Evolutionary conservation across 176 grass and related monocot species (phyloP), one percentile per base, ranked within the genome.

Genomic region (Avena insularis): DNA sequence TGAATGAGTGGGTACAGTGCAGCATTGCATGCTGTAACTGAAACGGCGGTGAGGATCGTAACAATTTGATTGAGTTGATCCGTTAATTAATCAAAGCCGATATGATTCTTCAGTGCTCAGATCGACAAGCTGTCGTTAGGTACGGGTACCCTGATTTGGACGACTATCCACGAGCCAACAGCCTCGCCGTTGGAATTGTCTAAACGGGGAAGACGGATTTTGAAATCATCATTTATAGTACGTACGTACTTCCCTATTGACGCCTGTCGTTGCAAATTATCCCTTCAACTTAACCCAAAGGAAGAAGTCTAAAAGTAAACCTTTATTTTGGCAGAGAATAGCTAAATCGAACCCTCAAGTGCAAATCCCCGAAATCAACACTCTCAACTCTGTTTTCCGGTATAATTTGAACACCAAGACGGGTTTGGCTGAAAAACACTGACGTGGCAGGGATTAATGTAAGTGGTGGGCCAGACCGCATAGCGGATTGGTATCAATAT

Each of bases 71-170:
- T 20, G 45, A 35, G 71, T 6, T 25, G 4, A 23, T 6, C 43
- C 11, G 20, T 23, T 21, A 4, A 45, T 48, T 10, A 73, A 27
- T 6, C 25, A 3, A 35, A 8, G n/a, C 46, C 8, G 6, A 48
- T 11, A 48, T 10, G 38, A 72, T 73, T 25, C 43, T 51, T 8
- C 20, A 58, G 23, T 36, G 17, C 8, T 60, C 83, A 6, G 70
- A 25, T 48, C 20, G 60, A 86, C 78, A 82, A 5, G 84, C 53
- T 82, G 71, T 31, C 29, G 83, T 90, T 82, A 0, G 60, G 78
- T 82, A 59, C 69, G 38, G 23, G 48, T 8, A 11, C 33, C 71
- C 55, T 46, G 84, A 45, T 86, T 10, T 50, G 14, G 71, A 61
- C 83, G 71, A 16, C 6, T 15, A 19, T 59, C n/a, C 10, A 81